phyloP scores from a whole-genome alignment of 2,329 filamentous ascomycete species.

The Grosmannia clavigera region DNA sequence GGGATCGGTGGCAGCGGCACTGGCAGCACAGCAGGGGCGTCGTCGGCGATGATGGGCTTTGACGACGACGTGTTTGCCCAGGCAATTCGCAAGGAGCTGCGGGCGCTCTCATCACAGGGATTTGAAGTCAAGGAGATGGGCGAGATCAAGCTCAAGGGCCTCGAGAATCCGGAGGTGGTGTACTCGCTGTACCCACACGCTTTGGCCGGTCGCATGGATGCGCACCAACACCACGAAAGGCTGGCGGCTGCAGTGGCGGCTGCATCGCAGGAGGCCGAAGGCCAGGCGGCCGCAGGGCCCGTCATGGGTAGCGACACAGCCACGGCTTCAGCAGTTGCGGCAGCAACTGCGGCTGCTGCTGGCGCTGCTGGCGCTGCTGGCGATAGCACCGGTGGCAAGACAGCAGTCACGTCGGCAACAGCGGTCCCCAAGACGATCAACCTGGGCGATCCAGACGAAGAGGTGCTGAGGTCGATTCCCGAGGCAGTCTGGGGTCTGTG shows the following conservation, averaged over 20 bases:
- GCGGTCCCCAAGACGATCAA: background rate
- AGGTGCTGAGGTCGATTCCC: conserved; percentile 20
- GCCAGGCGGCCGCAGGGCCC: background rate
- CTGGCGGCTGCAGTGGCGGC: conserved; percentile 16
- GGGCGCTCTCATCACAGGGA: conserved; percentile 76
- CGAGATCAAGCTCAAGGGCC: conserved; percentile 86
- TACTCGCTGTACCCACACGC: conserved; percentile 92
- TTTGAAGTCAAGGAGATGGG: conserved; percentile 93
- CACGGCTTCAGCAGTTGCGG: background rate
- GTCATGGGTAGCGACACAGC: background rate
- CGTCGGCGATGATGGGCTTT: conserved; percentile 47
- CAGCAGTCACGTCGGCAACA: background rate
- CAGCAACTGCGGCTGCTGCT: background rate
- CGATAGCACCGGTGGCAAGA: background rate
- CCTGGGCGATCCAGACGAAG: conserved; percentile 1
- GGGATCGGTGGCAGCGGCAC: background rate
- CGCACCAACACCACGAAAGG: conserved; percentile 43
- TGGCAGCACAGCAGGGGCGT: background rate
- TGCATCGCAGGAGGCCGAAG: conserved; percentile 1
- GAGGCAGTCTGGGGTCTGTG: conserved; percentile 82
- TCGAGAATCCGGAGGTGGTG: conserved; percentile 93
- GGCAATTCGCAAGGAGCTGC: conserved; percentile 75
- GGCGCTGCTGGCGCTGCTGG: background rate
- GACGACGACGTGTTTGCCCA: conserved; percentile 63
- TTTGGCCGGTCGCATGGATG: conserved; percentile 65